Evolutionary conservation across 352 stramenopile species (phyloP).

Genomic region (Phytophthora litchii): DNA sequence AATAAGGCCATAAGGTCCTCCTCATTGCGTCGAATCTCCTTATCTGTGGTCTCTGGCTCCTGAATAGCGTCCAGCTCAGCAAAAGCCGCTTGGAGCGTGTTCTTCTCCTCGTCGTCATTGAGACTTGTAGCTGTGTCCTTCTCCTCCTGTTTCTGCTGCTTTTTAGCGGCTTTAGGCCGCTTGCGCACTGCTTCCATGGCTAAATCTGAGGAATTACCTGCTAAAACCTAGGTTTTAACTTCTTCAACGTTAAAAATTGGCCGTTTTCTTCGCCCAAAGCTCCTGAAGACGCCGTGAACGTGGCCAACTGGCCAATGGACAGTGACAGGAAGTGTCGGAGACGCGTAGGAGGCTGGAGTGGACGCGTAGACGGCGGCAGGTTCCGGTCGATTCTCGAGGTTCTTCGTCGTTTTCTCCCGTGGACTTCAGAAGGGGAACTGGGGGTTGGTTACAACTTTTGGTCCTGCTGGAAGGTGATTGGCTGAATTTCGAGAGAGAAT

Average conservation of each 20-base stretch:
- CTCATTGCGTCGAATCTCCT: conserved; percentile 66
- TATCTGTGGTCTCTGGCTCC: conserved; percentile 23
- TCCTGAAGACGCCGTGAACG: conserved; percentile 14
- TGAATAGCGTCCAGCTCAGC: conserved; percentile 21
- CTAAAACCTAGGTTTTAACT: conserved; percentile 28
- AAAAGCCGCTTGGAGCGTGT: conserved; percentile 11
- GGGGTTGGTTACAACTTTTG: conserved; percentile 20
- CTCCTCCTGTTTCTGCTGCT: conserved; percentile 7
- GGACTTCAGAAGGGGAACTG: conserved; percentile 11
- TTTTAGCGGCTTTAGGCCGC: conserved; percentile 13
- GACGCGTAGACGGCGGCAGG: neutral
- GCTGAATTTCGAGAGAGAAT: neutral
- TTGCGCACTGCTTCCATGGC: conserved; percentile 34
- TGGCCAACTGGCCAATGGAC: neutral
- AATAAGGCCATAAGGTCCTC: conserved; percentile 61
- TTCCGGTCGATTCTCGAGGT: conserved; percentile 8
- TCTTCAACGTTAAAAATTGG: conserved; percentile 27
- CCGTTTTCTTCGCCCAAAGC: conserved; percentile 13
- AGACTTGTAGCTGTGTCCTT: neutral
- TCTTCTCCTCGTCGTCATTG: conserved; percentile 20
- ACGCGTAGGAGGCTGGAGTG: neutral
- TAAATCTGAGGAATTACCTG: conserved; percentile 6
- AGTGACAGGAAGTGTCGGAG: neutral
- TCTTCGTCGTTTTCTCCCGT: conserved; percentile 32
- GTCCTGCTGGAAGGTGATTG: conserved; percentile 17